Conservation (phyloP, 1,284 basidiomycete species). For the Mycosarcoma maydis region DNA sequence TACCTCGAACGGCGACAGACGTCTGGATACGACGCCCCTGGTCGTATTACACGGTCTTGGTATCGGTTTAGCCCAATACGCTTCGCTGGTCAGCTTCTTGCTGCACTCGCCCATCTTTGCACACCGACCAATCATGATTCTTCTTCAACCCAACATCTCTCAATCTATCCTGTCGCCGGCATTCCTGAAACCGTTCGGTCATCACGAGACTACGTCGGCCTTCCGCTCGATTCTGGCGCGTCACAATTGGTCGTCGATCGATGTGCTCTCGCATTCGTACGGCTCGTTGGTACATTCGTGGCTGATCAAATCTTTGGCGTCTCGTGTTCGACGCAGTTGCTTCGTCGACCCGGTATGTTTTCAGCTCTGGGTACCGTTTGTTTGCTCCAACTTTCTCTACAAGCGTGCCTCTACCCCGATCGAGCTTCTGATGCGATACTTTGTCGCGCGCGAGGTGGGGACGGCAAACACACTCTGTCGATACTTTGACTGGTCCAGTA, state of each 20-base stretch:
- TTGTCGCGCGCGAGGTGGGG: constrained; percentile 56
- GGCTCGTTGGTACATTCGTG: constrained; percentile 61
- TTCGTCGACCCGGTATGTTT: constrained; percentile 65
- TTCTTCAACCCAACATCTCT: constrained; percentile 62
- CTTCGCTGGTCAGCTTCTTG: constrained; percentile 35
- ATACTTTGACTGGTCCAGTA: constrained; percentile 61
- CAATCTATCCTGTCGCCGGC: constrained; percentile 52
- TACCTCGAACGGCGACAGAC: not conserved
- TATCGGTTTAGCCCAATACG: constrained; percentile 56
- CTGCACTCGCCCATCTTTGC: constrained; percentile 21
- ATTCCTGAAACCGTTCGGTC: constrained; percentile 53
- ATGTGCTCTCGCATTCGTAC: constrained; percentile 62
- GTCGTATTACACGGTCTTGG: constrained; percentile 62
- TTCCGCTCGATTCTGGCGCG: constrained; percentile 42
- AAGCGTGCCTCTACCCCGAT: constrained; percentile 50
- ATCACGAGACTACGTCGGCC: constrained; percentile 50
- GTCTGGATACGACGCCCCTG: constrained; percentile 33
- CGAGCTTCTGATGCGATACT: constrained; percentile 59
- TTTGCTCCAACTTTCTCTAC: constrained; percentile 62
- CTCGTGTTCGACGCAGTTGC: constrained; percentile 43
- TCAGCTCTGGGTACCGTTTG: constrained; percentile 59
- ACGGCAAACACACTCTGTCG: constrained; percentile 56
- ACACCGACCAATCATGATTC: constrained; percentile 56
- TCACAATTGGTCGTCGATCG: constrained; percentile 39
- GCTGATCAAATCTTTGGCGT: constrained; percentile 56